Percentiles rank a stretch among this genome's conserved stretches.
Conservation (phyloP, 2,329 filamentous ascomycete genomes). For the Colletotrichum eremochloae region DNA sequence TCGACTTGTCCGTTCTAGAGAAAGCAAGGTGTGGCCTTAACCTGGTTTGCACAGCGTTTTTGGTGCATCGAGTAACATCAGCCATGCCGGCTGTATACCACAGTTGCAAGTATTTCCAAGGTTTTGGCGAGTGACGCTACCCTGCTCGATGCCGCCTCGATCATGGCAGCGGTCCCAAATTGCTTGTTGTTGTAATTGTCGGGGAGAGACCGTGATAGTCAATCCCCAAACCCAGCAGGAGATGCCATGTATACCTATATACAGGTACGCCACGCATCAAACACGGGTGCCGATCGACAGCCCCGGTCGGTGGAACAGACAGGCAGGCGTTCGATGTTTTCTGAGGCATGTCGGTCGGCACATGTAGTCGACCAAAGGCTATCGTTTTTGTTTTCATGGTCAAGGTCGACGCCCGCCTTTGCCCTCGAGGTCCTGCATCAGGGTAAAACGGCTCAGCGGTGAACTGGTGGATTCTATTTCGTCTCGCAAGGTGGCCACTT, state of each 20-base stretch:
- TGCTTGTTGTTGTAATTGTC: neutral
- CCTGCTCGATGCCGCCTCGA: neutral
- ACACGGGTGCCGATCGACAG: conserved; percentile 2
- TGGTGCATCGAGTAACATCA: conserved; percentile 12
- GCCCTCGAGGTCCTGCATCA: neutral
- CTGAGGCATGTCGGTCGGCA: conserved; percentile 5
- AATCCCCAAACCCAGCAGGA: neutral
- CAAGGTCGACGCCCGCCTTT: neutral
- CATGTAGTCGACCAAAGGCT: neutral
- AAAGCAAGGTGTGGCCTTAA: neutral
- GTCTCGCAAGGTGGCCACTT: conserved; percentile 12
- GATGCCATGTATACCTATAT: neutral
- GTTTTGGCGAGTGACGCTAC: neutral
- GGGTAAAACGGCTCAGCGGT: neutral
- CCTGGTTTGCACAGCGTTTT: neutral
- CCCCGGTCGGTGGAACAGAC: neutral
- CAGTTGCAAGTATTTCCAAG: neutral
- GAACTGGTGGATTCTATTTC: conserved; percentile 8
- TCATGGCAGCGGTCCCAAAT: neutral
- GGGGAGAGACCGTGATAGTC: neutral
- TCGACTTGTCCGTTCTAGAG: neutral
- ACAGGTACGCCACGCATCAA: neutral
- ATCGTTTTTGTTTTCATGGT: conserved; percentile 12
- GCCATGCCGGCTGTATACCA: neutral
- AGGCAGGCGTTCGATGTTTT: conserved; percentile 14